phyloP scores from a whole-genome alignment of 768 basidiomycete genomes.

The Calvatia gigantea region DNA sequence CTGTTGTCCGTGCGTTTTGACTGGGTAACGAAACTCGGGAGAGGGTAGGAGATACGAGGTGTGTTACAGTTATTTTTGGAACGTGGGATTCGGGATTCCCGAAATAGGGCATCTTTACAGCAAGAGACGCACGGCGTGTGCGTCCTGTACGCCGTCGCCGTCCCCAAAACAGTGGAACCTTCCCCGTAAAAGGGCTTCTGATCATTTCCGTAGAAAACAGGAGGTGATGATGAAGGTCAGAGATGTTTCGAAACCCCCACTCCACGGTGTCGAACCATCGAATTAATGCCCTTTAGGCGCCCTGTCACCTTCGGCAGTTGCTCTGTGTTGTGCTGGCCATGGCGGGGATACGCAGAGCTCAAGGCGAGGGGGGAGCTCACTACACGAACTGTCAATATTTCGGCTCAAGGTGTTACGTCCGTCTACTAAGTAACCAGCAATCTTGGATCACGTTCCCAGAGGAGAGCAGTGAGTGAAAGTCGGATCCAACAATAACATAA shows the following conservation, averaged over 20 bases:
- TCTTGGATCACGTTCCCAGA: no score
- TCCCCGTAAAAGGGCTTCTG: neutral
- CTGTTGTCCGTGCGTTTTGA: neutral
- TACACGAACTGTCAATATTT: no score
- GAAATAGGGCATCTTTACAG: neutral
- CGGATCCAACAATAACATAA: no score
- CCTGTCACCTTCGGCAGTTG: neutral
- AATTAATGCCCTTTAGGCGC: no score
- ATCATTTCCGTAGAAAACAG: no score
- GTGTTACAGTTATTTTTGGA: neutral
- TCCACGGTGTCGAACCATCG: no score
- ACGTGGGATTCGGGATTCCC: neutral
- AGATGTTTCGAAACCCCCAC: neutral
- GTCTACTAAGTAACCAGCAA: no score
- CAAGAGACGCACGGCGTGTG: neutral
- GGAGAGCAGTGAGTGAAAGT: no score
- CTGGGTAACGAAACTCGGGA: neutral
- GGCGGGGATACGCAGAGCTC: neutral
- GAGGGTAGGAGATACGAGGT: neutral
- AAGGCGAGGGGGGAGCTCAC: neutral
- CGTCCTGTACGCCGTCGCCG: neutral
- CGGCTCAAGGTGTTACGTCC: no score
- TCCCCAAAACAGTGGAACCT: neutral
- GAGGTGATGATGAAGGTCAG: neutral
- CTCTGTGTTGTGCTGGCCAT: neutral